Conservation (phyloP, 176 grass and related monocot genomes). For the Poa pratensis region DNA sequence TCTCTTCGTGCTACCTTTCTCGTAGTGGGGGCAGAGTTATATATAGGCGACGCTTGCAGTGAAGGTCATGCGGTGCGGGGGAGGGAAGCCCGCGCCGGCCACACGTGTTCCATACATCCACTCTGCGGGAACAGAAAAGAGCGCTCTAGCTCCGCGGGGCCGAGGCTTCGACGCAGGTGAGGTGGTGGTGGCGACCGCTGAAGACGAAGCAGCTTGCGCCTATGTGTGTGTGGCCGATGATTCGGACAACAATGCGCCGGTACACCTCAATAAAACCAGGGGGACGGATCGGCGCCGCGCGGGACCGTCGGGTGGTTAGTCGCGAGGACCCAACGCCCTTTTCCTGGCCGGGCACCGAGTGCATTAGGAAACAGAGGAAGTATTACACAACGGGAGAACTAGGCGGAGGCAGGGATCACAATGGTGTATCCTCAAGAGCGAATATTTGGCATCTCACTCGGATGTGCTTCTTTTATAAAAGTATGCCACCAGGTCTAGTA, state of each 20-base stretch:
- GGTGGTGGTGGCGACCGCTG: slow-evolving; percentile 1
- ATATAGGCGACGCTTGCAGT: slow-evolving; percentile 6
- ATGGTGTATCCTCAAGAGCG: too few species aligned
- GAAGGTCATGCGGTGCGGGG: too few species aligned
- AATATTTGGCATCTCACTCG: too few species aligned
- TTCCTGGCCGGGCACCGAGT: too few species aligned
- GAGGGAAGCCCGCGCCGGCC: not conserved
- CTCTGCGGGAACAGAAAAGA: not conserved
- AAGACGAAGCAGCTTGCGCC: not conserved
- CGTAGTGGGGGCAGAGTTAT: not conserved
- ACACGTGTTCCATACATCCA: slow-evolving; percentile 50
- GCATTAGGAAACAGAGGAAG: too few species aligned
- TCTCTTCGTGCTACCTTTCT: not conserved
- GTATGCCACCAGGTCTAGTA: too few species aligned
- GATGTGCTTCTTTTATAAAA: too few species aligned
- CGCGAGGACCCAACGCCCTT: too few species aligned
- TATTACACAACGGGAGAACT: too few species aligned
- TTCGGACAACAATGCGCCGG: slow-evolving; percentile 40
- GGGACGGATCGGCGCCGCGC: not conserved
- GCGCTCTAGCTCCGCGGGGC: not conserved
- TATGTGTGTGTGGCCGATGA: slow-evolving; percentile 22
- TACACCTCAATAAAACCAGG: not conserved
- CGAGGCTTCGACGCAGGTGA: slow-evolving; percentile 44
- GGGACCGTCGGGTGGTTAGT: not conserved
- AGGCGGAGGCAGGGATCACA: too few species aligned